Base-by-base conservation (phyloP, 805 yeast genomes). In the Candida morakotiae region DNA sequence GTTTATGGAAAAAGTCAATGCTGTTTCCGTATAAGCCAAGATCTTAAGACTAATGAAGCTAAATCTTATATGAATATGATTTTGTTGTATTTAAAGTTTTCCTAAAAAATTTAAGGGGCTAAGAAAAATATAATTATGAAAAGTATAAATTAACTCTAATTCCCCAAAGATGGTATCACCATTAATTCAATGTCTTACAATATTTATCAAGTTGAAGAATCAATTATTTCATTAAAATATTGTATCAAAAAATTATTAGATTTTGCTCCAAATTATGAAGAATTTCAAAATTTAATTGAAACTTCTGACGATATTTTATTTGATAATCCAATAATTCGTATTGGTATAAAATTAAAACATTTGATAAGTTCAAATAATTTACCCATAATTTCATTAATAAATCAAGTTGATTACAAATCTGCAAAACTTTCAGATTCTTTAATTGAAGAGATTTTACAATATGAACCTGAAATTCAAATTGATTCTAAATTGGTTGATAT, bases 271-370 rank as follows among this genome's bases (percentile, higher is more conserved):
- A 15, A 7, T 13, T 7, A 4, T 13, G 28, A 26, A 5, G 13
- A 13, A 26, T 26, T 26, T 15, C 15, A 26, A 26, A 26, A 15
- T 13, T 26, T 26, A 26, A 3, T 15, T 9, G 9, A 7, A 7
- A 7, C 23, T 21, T 21, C 23, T 4, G 4, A 13, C 8, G 10
- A 26, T 13, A 7, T 7, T 9, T 4, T 7, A 5, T 5, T 16
- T 6, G n/a, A 13, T 26, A 16, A 26, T 5, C 28, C 28, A 9
- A 11, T 11, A 4, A 16, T 26, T 4, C 8, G 28, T 46, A 58
- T 64, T 4, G 67, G 67, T 3, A 57, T 63, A 5, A 56, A 66
- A 31, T 44, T 65, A 31, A 62, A 60, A 43, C 52, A 55, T 30
- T 51, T 67, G 17, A 58, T 47, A 35, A 66, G 62, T 25, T 38